These are phyloP conservation scores for Solanum hybrid DNA, from an alignment of 305 asterid genomes.

Conservation along the genomic window DNA sequence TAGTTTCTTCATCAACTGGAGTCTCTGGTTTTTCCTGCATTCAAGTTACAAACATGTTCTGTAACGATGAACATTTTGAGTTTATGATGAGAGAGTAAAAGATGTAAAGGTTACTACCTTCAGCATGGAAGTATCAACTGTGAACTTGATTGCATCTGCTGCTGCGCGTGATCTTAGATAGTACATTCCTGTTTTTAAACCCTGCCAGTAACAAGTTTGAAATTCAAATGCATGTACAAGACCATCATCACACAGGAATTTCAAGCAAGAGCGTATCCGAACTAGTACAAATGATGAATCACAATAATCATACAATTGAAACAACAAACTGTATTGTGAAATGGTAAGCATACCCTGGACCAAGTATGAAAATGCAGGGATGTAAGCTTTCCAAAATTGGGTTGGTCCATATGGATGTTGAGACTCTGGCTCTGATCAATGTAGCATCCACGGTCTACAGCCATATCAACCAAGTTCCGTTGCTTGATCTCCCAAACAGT, in stretches of 20 bases:
- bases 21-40: slow-evolving; percentile 45
- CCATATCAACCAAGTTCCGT: slow-evolving; percentile 74
- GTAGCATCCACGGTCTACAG: slow-evolving; percentile 92
- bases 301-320: not conserved
- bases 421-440: slow-evolving; percentile 92
- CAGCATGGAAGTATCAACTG: slow-evolving; percentile 63
- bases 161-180: slow-evolving; percentile 91
- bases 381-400: slow-evolving; percentile 74
- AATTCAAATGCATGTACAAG: not conserved
- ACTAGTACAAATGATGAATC: not conserved
- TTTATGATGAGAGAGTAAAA: not conserved
- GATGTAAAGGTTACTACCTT: slow-evolving; percentile 27
- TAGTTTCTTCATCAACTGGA: slow-evolving; percentile 38
- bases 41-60: not conserved
- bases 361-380: slow-evolving; percentile 86
- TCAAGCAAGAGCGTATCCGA: not conserved
- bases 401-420: slow-evolving; percentile 93
- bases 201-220: slow-evolving; percentile 27
- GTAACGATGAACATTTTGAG: not conserved
- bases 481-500: slow-evolving; percentile 97
- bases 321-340: not conserved
- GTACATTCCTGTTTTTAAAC: slow-evolving; percentile 93
- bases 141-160: slow-evolving; percentile 92
- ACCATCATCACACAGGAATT: not conserved
- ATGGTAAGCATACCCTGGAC: slow-evolving; percentile 39